Percentiles rank a stretch among this genome's conserved stretches.
phyloP scores from a whole-genome alignment of 257 asterid genomes.

The Datura wrightii region DNA sequence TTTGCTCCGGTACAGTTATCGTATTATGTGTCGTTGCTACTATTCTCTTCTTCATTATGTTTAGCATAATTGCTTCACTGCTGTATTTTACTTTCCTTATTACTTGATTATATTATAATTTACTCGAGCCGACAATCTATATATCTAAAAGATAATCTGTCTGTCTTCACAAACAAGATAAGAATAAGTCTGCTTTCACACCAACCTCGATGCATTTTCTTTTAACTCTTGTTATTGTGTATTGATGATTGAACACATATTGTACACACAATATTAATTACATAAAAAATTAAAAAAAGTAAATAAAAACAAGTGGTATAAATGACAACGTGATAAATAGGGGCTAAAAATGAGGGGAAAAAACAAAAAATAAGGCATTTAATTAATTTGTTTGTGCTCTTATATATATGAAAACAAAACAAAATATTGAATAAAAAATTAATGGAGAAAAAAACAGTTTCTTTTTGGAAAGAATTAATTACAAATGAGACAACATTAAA shows the following conservation, averaged over 20 bases:
- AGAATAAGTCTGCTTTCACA: neutral
- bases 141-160: neutral
- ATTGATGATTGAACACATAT: neutral
- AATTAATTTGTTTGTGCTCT: neutral
- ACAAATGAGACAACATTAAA: slow-evolving; percentile 6
- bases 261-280: neutral
- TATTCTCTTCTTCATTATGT: neutral
- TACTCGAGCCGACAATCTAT: neutral
- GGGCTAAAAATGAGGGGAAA: neutral
- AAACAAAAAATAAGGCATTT: neutral
- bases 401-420: neutral
- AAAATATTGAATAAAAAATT: neutral
- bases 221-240: neutral
- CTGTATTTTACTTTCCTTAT: neutral
- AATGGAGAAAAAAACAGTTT: neutral
- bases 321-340: neutral
- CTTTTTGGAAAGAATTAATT: neutral
- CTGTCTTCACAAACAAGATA: neutral
- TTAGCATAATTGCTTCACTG: neutral
- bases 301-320: neutral
- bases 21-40: neutral
- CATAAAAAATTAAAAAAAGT: too few species aligned
- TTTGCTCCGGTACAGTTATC: neutral
- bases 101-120: neutral
- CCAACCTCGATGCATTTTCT: neutral